Percentiles rank a stretch among this genome's conserved stretches.
Conservation (phyloP, 2,329 filamentous ascomycete species). For the Cercospora zeae-maydis region DNA sequence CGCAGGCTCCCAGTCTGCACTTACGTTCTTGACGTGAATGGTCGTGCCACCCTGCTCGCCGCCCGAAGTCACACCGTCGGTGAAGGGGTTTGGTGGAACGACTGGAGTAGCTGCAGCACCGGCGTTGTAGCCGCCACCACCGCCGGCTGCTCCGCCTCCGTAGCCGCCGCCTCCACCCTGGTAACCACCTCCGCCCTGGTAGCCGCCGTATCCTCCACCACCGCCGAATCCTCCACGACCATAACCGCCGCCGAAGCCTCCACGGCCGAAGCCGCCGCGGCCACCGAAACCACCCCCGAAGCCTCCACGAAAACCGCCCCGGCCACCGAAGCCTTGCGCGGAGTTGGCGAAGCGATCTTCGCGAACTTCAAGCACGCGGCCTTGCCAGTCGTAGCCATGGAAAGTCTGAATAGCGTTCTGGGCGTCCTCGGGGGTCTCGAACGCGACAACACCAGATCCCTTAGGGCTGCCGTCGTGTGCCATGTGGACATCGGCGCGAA, state of each 20-base stretch:
- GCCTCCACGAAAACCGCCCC: slow-evolving; percentile 41
- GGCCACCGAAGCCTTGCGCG: slow-evolving; percentile 39
- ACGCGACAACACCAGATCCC: slow-evolving; percentile 94
- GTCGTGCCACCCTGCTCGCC: slow-evolving; percentile 70
- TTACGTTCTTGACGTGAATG: slow-evolving; percentile 96
- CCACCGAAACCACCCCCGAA: slow-evolving; percentile 42
- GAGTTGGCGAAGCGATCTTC: slow-evolving; percentile 86
- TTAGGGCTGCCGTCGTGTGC: slow-evolving; percentile 91
- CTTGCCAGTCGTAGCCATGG: slow-evolving; percentile 99
- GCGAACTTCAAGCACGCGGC: slow-evolving; percentile 85
- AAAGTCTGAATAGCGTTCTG: slow-evolving; percentile 95
- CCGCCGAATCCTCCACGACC: slow-evolving; percentile 56
- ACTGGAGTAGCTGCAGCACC: slow-evolving; percentile 48
- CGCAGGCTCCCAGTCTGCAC: slow-evolving; percentile 39
- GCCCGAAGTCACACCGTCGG: slow-evolving; percentile 82
- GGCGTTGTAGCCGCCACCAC: slow-evolving; percentile 35
- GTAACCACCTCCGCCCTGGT: slow-evolving; percentile 55
- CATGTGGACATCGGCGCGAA: slow-evolving; percentile 91
- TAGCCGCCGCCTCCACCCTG: slow-evolving; percentile 42
- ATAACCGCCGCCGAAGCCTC: slow-evolving; percentile 41
- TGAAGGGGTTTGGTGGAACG: slow-evolving; percentile 75
- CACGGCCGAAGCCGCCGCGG: slow-evolving; percentile 41
- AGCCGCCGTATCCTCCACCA: slow-evolving; percentile 56
- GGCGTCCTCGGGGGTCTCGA: slow-evolving; percentile 90
- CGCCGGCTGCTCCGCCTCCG: slow-evolving; percentile 51